phyloP scores from a whole-genome alignment of 2,329 filamentous ascomycete species.

The Decorospora gaudefroyi region DNA sequence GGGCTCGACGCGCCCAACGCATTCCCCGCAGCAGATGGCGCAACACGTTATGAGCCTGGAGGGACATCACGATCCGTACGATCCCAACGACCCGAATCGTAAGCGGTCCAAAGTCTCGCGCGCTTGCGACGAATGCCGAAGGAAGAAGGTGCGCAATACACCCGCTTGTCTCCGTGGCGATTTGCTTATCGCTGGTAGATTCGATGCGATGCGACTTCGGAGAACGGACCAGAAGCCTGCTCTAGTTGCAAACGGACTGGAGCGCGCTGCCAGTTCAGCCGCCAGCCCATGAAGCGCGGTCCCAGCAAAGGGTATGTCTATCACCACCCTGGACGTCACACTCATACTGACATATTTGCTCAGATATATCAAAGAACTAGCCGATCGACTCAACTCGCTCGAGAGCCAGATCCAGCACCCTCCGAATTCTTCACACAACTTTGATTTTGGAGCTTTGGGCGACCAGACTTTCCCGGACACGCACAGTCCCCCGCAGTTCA shows the following conservation, averaged over 20 bases:
- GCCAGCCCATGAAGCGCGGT: constrained; percentile 50
- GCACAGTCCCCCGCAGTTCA: constrained; percentile 39
- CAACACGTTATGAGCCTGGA: constrained; percentile 47
- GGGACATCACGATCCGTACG: constrained; percentile 41
- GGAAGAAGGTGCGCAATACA: constrained; percentile 46
- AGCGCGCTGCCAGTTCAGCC: constrained; percentile 48
- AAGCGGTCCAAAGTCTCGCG: constrained; percentile 51
- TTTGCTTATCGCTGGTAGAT: constrained; percentile 38
- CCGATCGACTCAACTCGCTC: constrained; percentile 46
- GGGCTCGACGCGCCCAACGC: constrained; percentile 41
- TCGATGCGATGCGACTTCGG: constrained; percentile 48
- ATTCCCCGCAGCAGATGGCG: constrained; percentile 49
- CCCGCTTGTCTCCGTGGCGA: neutral
- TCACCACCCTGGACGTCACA: neutral
- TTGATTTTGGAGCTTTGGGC: constrained; percentile 36
- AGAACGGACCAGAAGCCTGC: constrained; percentile 49
- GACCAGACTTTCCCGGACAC: constrained; percentile 40
- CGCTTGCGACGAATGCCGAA: constrained; percentile 49
- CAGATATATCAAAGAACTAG: constrained; percentile 50
- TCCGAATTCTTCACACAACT: constrained; percentile 28
- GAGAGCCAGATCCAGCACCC: constrained; percentile 47
- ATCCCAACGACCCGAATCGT: constrained; percentile 44
- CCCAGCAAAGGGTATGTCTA: constrained; percentile 48
- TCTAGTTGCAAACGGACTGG: constrained; percentile 49
- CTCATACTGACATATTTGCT: constrained; percentile 15